phyloP scores from a whole-genome alignment of 2,329 filamentous ascomycete species.

The Uncinocarpus reesii region DNA sequence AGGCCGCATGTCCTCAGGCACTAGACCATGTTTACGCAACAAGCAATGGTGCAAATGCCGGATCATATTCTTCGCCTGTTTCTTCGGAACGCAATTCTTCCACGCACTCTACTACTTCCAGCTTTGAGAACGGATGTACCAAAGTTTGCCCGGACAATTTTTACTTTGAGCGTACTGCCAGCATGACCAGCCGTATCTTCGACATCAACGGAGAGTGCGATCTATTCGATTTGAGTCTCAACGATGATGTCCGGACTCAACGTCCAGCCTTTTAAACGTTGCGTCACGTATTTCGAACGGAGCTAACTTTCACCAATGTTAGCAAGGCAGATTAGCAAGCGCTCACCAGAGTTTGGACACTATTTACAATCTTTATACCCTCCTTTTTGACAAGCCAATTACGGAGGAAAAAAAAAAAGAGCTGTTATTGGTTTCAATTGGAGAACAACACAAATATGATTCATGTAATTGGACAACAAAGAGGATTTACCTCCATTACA shows the following conservation, averaged over 20 bases:
- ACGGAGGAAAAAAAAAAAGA: background rate
- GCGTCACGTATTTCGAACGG: background rate
- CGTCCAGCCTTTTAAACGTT: background rate
- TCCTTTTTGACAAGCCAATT: background rate
- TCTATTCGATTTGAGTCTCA: background rate
- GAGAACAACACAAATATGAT: slow-evolving; percentile 11
- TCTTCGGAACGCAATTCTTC: slow-evolving; percentile 7
- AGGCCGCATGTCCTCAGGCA: background rate
- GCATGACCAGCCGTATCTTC: slow-evolving; percentile 6
- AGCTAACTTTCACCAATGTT: background rate
- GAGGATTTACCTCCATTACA: slow-evolving; percentile 6
- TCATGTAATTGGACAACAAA: slow-evolving; percentile 16
- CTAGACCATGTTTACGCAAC: background rate
- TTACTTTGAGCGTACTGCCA: slow-evolving; percentile 7
- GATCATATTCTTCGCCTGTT: background rate
- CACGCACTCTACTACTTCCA: slow-evolving; percentile 3
- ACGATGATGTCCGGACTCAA: background rate
- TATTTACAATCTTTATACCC: background rate
- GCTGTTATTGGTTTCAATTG: slow-evolving; percentile 3
- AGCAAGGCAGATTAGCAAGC: background rate
- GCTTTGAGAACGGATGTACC: background rate
- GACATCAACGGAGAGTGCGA: background rate
- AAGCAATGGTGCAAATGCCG: background rate
- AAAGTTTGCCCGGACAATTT: slow-evolving; percentile 1
- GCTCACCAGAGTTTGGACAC: background rate